phyloP scores from a whole-genome alignment of 768 basidiomycete genomes.

The Punctularia strigosozonata region DNA sequence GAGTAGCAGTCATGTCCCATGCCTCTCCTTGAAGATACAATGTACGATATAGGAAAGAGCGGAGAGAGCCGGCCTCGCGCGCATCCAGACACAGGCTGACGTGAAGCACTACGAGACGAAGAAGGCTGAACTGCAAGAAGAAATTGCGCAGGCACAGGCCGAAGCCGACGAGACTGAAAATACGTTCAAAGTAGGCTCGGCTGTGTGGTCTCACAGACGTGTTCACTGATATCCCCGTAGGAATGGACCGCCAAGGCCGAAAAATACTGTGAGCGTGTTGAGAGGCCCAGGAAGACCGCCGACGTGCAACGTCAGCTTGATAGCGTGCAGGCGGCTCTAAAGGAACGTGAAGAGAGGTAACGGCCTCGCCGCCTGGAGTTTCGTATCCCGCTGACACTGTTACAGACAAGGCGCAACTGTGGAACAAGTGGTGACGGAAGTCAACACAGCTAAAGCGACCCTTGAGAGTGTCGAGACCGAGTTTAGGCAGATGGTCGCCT shows the following conservation, averaged over 20 bases:
- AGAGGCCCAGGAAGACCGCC: conserved; percentile 44
- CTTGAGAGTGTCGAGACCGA: conserved; percentile 51
- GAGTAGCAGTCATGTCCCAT: conserved; percentile 11
- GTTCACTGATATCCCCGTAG: conserved; percentile 17
- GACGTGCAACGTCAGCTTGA: conserved; percentile 50
- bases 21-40: conserved; percentile 2
- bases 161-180: conserved; percentile 33
- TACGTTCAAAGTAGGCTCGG: conserved; percentile 49
- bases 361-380: conserved; percentile 9
- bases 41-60: conserved; percentile 30
- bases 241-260: conserved; percentile 55
- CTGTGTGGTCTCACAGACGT: conserved; percentile 21
- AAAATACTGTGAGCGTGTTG: conserved; percentile 45
- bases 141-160: conserved; percentile 32
- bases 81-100: conserved; percentile 38
- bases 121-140: conserved; percentile 34
- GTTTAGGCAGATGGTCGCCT: conserved; percentile 44
- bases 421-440: conserved; percentile 63
- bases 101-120: conserved; percentile 40
- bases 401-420: conserved; percentile 63
- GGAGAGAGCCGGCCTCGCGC: conserved; percentile 32
- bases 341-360: conserved; percentile 54
- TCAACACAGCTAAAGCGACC: conserved; percentile 50
- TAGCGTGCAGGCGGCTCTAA: conserved; percentile 50
- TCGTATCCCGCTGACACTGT: conserved; percentile 1